These are phyloP conservation scores for Karstenula rhodostoma DNA, from an alignment of 2,329 filamentous ascomycete species.

Conservation along the genomic window DNA sequence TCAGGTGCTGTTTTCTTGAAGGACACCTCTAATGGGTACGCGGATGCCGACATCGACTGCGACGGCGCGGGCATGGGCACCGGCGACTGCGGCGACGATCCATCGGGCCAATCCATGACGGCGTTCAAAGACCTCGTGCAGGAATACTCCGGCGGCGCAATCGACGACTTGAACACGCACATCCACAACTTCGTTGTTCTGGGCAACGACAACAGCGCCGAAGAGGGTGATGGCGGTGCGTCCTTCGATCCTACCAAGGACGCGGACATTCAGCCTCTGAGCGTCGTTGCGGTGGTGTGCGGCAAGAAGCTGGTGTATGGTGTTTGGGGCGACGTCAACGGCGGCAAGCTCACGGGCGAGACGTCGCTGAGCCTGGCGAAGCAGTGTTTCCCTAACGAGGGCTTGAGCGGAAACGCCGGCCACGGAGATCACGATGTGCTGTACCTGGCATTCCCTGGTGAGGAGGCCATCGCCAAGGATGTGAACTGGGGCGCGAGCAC, in stretches of 20 bases:
- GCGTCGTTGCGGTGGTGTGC: constrained; percentile 65
- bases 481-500: constrained; percentile 64
- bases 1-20: constrained; percentile 55
- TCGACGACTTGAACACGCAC: constrained; percentile 60
- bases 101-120: constrained; percentile 56
- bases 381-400: constrained; percentile 59
- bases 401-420: constrained; percentile 64
- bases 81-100: constrained; percentile 49
- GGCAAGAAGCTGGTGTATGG: constrained; percentile 62
- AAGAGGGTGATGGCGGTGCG: constrained; percentile 26
- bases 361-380: constrained; percentile 66
- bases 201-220: constrained; percentile 53
- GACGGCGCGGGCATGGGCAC: constrained; percentile 58
- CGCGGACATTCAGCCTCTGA: constrained; percentile 59
- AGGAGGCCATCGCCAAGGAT: constrained; percentile 64
- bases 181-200: constrained; percentile 64
- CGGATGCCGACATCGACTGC: constrained; percentile 68
- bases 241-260: constrained; percentile 32
- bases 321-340: constrained; percentile 70
- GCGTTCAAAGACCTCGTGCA: constrained; percentile 50
- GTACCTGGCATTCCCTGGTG: constrained; percentile 67
- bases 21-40: constrained; percentile 54
- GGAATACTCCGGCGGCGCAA: constrained; percentile 31
- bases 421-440: constrained; percentile 67
- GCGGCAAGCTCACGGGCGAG: constrained; percentile 64